Evolutionary conservation across 805 yeast species (phyloP).

Genomic region (Hagleromyces aurorensis): DNA sequence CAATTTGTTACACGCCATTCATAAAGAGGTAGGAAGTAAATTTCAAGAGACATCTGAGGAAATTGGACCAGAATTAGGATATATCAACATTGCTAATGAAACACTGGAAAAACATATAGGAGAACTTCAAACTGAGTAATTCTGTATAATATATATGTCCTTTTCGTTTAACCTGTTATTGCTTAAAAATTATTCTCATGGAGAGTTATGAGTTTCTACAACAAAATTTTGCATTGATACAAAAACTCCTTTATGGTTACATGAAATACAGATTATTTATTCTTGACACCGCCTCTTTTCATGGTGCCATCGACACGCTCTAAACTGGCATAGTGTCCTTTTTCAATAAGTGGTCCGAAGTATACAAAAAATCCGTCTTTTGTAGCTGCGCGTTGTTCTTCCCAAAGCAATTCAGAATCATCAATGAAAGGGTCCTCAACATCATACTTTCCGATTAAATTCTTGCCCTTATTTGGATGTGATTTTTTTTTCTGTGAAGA

Average conservation of each 20-base stretch:
- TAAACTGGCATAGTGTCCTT: slow-evolving; percentile 40
- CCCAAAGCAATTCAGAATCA: slow-evolving; percentile 86
- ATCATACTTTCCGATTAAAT: slow-evolving; percentile 87
- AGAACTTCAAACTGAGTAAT: neutral
- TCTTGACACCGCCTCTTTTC: slow-evolving; percentile 33
- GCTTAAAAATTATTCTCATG: neutral
- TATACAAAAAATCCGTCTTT: slow-evolving; percentile 94
- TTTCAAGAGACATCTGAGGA: slow-evolving; percentile 17
- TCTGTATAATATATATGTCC: neutral
- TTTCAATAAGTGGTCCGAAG: slow-evolving; percentile 82
- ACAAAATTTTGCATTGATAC: slow-evolving; percentile 1
- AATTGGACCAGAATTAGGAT: slow-evolving; percentile 20
- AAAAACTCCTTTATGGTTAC: neutral
- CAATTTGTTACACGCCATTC: slow-evolving; percentile 25
- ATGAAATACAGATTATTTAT: slow-evolving; percentile 8
- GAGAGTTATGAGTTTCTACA: neutral
- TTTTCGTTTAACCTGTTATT: neutral
- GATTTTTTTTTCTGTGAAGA: slow-evolving; percentile 25
- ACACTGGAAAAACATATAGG: slow-evolving; percentile 12
- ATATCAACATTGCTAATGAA: slow-evolving; percentile 23
- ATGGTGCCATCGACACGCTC: slow-evolving; percentile 40
- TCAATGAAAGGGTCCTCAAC: slow-evolving; percentile 92
- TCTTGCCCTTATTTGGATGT: slow-evolving; percentile 44
- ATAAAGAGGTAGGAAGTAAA: slow-evolving; percentile 24
- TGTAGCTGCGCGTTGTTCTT: slow-evolving; percentile 86